Evolutionary conservation across 164 flowering plant genomes (phyloP).

Genomic region (Brasenia schreberi): DNA sequence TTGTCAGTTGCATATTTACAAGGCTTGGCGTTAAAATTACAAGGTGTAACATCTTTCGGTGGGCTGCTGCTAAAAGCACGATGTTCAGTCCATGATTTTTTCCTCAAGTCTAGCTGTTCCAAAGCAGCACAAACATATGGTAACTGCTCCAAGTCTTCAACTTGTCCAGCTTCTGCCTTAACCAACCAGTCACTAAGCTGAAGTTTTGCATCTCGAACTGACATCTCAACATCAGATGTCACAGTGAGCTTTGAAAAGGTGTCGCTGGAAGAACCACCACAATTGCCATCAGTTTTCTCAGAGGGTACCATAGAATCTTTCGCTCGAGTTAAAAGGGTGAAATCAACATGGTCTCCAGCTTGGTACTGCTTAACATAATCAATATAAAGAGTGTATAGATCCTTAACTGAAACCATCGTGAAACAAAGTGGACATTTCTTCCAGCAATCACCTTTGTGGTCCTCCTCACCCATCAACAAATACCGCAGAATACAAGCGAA

Average conservation of each 20-base stretch:
- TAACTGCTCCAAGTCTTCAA: conserved; percentile 78
- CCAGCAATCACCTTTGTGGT: conserved; percentile 55
- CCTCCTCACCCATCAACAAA: conserved; percentile 59
- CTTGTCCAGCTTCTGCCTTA: conserved; percentile 82
- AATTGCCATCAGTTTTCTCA: conserved; percentile 17
- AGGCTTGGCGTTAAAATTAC: conserved; percentile 9
- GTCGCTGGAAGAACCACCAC: conserved; percentile 17
- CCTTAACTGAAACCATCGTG: conserved; percentile 69
- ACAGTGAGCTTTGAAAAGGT: conserved; percentile 71
- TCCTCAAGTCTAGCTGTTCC: conserved; percentile 65
- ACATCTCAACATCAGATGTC: conserved; percentile 74
- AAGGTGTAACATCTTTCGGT: conserved; percentile 4
- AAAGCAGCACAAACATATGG: conserved; percentile 92
- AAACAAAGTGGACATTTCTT: conserved; percentile 94
- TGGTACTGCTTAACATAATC: conserved; percentile 51
- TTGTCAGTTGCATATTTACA: conserved; percentile 9
- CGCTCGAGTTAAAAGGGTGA: conserved; percentile 60
- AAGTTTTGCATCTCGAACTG: conserved; percentile 59
- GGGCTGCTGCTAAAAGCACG: conserved; percentile 12
- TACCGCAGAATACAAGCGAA: conserved; percentile 85
- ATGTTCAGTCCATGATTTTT: conserved; percentile 58
- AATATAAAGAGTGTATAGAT: conserved; percentile 66
- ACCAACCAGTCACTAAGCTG: conserved; percentile 82
- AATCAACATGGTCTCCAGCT: conserved; percentile 59
- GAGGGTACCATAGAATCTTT: conserved; percentile 54